Conservation (phyloP, 2,329 filamentous ascomycete species). For the Alternaria sp. region DNA sequence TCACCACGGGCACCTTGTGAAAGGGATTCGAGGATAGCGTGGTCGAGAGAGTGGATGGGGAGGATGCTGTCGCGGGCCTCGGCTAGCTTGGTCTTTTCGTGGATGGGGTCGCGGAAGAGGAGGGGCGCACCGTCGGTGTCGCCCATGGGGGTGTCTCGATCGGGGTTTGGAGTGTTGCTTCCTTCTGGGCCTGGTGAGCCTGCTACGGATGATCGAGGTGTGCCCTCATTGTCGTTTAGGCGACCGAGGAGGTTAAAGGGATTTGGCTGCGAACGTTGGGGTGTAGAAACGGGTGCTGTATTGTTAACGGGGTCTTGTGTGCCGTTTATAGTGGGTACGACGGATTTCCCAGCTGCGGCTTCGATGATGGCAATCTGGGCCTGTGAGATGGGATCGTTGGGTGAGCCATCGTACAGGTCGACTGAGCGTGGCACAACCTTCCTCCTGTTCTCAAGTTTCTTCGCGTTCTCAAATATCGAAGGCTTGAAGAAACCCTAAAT, state of each 20-base stretch:
- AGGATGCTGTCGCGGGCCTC: conserved; percentile 80
- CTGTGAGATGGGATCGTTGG: conserved; percentile 86
- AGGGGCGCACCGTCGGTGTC: conserved; percentile 42
- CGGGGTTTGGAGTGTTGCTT: conserved; percentile 73
- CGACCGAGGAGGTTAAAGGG: conserved; percentile 75
- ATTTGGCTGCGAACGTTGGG: conserved; percentile 59
- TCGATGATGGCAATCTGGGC: conserved; percentile 77
- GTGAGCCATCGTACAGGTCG: conserved; percentile 91
- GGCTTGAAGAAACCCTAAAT: conserved; percentile 83
- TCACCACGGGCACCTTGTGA: conserved; percentile 86
- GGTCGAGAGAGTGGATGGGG: conserved; percentile 83
- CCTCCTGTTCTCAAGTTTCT: conserved; percentile 80
- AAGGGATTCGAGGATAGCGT: conserved; percentile 89
- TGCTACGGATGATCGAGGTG: conserved; percentile 84
- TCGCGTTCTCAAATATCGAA: conserved; percentile 80
- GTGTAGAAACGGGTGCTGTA: conserved; percentile 61
- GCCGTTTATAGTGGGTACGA: conserved; percentile 39
- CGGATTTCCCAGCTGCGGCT: conserved; percentile 55
- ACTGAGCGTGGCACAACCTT: conserved; percentile 87
- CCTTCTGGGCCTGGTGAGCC: conserved; percentile 87
- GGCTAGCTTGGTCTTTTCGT: conserved; percentile 62
- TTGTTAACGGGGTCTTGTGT: conserved; percentile 46
- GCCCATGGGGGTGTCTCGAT: conserved; percentile 57
- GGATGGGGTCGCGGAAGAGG: conserved; percentile 56
- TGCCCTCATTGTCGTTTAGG: conserved; percentile 73